phyloP scores from a whole-genome alignment of 2,329 filamentous ascomycete species.

The Fonsecaea pugnacius region DNA sequence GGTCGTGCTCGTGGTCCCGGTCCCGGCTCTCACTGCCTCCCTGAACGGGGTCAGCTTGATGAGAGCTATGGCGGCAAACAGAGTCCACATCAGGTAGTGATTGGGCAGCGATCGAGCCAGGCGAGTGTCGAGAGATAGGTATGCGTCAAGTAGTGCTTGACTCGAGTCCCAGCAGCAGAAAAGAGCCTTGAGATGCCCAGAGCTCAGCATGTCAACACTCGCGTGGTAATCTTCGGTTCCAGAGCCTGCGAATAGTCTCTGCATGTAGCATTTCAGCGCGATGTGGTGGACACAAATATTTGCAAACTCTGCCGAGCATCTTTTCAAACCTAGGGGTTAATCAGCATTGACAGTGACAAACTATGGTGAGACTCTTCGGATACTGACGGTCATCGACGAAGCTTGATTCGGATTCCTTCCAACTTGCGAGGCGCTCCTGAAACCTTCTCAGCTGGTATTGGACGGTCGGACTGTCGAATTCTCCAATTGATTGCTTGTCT shows the following conservation, averaged over 20 bases:
- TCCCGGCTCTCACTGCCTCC: conserved; percentile 39
- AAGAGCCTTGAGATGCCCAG: conserved; percentile 50
- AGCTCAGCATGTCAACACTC: neutral
- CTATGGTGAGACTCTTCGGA: neutral
- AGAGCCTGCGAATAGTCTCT: conserved; percentile 29
- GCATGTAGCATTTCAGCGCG: neutral
- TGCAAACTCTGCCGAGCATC: neutral
- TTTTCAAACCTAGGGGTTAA: neutral
- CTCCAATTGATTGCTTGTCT: neutral
- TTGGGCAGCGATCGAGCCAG: conserved; percentile 69
- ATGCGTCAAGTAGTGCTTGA: conserved; percentile 67
- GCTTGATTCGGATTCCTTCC: conserved; percentile 25
- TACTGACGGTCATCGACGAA: conserved; percentile 4
- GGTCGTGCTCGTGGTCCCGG: conserved; percentile 54
- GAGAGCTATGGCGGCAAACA: conserved; percentile 70
- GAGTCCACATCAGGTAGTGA: conserved; percentile 70
- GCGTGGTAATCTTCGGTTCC: neutral
- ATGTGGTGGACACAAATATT: conserved; percentile 10
- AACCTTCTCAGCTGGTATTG: conserved; percentile 14
- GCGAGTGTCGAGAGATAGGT: conserved; percentile 62
- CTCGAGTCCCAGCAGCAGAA: conserved; percentile 65
- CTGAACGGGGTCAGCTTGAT: conserved; percentile 74
- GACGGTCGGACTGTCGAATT: conserved; percentile 6
- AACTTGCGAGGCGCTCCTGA: conserved; percentile 6
- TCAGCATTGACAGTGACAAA: neutral